These are phyloP conservation scores for Ogataea populi-albae DNA, from an alignment of 805 yeast genomes.

Conservation along the genomic window DNA sequence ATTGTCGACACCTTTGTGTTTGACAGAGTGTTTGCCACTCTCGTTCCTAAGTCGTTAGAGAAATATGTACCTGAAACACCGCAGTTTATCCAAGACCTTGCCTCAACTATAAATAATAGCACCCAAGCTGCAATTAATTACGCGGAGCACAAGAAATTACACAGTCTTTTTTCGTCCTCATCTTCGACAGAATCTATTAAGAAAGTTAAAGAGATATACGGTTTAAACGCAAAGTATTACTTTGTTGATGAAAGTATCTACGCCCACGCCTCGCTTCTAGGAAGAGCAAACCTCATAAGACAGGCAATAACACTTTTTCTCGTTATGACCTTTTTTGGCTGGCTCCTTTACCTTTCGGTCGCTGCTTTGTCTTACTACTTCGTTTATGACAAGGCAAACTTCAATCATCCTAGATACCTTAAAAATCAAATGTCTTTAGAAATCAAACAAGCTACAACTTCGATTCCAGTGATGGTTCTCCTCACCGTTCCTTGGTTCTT, in stretches of 20 bases:
- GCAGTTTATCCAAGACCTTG: conserved; percentile 20
- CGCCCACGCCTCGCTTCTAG: conserved; percentile 64
- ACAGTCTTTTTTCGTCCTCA: conserved; percentile 25
- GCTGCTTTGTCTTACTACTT: conserved; percentile 76
- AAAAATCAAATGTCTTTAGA: conserved; percentile 91
- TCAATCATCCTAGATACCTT: conserved; percentile 93
- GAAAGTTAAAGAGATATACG: conserved; percentile 46
- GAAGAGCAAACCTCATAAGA: conserved; percentile 71
- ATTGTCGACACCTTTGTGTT: conserved; percentile 67
- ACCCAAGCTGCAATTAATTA: conserved; percentile 22
- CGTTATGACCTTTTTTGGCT: conserved; percentile 78
- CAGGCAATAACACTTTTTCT: conserved; percentile 64
- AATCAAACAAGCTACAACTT: conserved; percentile 68
- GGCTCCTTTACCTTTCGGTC: conserved; percentile 70
- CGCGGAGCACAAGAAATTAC: conserved; percentile 25
- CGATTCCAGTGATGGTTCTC: conserved; percentile 87
- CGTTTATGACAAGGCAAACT: conserved; percentile 82
- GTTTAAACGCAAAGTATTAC: conserved; percentile 43
- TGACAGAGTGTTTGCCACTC: conserved; percentile 69
- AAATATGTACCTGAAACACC: conserved; percentile 31
- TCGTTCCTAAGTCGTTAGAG: conserved; percentile 58
- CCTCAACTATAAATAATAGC: conserved; percentile 23
- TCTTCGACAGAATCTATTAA: conserved; percentile 37
- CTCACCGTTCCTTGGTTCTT: conserved; percentile 90
- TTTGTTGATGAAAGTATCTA: conserved; percentile 54